Conservation (phyloP, 345 rosid genomes). For the Pistacia atlantica region DNA sequence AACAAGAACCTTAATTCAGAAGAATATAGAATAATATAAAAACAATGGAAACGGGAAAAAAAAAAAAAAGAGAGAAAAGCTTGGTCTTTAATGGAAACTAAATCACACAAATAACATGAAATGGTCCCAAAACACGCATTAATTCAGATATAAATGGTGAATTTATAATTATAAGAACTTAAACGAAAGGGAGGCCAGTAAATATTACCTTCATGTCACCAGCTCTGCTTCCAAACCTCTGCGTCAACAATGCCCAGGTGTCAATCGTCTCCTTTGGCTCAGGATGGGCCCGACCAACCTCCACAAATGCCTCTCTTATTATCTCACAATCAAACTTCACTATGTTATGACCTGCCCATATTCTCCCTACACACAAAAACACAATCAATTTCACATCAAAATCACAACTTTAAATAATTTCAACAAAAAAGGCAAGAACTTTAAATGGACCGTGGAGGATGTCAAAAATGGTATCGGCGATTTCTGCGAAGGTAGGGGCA, state of each 20-base stretch:
- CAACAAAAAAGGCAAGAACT: too few species aligned
- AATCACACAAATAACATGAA: too few species aligned
- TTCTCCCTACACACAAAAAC: slow-evolving; percentile 51
- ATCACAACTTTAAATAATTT: background rate
- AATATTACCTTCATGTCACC: slow-evolving; percentile 80
- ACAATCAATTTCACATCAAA: background rate
- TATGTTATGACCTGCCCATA: slow-evolving; percentile 98
- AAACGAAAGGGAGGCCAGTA: background rate
- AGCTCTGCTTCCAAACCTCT: slow-evolving; percentile 83
- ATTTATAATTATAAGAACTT: too few species aligned
- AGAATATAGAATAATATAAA: too few species aligned
- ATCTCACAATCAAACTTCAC: slow-evolving; percentile 77
- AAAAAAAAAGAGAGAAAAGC: too few species aligned
- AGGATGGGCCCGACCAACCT: slow-evolving; percentile 64
- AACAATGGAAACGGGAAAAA: background rate
- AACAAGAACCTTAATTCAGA: too few species aligned
- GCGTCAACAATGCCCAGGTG: slow-evolving; percentile 70
- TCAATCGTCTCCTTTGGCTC: slow-evolving; percentile 81
- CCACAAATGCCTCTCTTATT: slow-evolving; percentile 77
- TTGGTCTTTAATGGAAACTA: too few species aligned
- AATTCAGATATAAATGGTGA: too few species aligned
- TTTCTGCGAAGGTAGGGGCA: slow-evolving; percentile 66
- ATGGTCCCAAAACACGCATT: too few species aligned
- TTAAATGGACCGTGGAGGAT: slow-evolving; percentile 60
- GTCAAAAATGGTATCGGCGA: slow-evolving; percentile 73